phyloP scores from a whole-genome alignment of 2,329 filamentous ascomycete genomes.

The Colletotrichum tanaceti region DNA sequence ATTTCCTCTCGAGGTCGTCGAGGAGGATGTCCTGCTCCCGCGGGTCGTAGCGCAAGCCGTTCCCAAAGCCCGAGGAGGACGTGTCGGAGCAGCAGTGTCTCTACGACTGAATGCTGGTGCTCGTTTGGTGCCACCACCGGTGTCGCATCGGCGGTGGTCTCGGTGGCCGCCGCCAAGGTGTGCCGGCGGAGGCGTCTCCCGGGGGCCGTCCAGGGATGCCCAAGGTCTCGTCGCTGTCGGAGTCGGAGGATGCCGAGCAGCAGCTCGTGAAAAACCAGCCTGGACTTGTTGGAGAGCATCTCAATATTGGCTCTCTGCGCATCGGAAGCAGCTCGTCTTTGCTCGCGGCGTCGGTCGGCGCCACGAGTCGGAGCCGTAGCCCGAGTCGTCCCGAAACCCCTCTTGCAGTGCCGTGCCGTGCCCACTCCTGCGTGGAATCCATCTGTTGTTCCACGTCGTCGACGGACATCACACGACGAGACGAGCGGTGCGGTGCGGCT shows the following conservation, averaged over 20 bases:
- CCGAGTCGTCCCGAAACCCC: slow-evolving; percentile 27
- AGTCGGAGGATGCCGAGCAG: slow-evolving; percentile 3
- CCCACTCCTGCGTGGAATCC: neutral
- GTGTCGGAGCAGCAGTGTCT: neutral
- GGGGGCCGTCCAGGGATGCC: neutral
- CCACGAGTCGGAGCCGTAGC: slow-evolving; percentile 22
- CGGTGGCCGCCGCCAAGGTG: neutral
- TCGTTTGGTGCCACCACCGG: neutral
- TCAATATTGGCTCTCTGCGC: no score
- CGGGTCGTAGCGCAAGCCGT: neutral
- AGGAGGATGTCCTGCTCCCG: neutral
- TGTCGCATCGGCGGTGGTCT: no score
- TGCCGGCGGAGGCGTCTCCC: slow-evolving; percentile 1
- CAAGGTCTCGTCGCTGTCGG: neutral
- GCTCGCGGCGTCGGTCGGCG: neutral
- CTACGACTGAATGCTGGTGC: neutral
- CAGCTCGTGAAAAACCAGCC: neutral
- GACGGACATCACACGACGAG: neutral
- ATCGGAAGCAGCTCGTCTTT: neutral
- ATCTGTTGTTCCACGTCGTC: neutral
- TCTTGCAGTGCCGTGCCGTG: slow-evolving; percentile 18
- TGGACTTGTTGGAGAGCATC: neutral
- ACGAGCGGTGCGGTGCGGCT: no score
- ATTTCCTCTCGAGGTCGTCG: slow-evolving; percentile 1
- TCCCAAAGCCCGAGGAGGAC: neutral